These are phyloP conservation scores for Oehlia diaphana DNA, from an alignment of 192 early-diverging fungal species.

Conservation along the genomic window DNA sequence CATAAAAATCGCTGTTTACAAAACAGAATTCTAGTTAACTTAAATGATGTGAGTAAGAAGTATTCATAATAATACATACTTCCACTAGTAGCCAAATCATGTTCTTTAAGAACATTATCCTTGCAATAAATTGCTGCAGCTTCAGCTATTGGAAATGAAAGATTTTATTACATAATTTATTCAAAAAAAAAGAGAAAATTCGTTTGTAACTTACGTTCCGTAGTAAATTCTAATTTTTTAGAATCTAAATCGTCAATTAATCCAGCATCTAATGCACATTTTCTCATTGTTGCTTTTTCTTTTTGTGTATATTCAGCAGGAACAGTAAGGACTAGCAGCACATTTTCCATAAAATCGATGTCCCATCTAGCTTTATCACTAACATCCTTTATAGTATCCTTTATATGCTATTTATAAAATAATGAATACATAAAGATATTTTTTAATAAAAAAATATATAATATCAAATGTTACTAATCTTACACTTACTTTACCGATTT, in stretches of 20 bases:
- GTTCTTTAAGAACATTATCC: not conserved
- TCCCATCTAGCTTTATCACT: not conserved
- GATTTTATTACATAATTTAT: no score
- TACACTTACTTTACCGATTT: not conserved
- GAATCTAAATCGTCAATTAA: constrained; percentile 36
- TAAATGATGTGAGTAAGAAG: not conserved
- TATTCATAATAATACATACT: not conserved
- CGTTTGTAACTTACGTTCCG: not conserved
- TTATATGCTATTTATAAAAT: no score
- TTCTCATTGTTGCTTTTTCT: constrained; percentile 40
- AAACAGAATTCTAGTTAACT: not conserved
- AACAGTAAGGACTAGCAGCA: not conserved
- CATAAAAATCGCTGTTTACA: constrained; percentile 45
- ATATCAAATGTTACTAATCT: not conserved
- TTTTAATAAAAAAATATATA: no score
- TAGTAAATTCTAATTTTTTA: not conserved
- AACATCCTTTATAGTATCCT: not conserved
- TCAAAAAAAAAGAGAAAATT: not conserved
- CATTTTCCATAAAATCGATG: not conserved
- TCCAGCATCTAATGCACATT: constrained; percentile 39
- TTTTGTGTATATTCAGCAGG: not conserved
- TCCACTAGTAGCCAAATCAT: not conserved
- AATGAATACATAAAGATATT: no score
- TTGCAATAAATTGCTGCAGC: constrained; percentile 8
- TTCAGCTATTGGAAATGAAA: not conserved